Percentiles rank a stretch among this genome's conserved stretches.
phyloP scores from a whole-genome alignment of 2,329 filamentous ascomycete species.

The Fusarium devonianum region DNA sequence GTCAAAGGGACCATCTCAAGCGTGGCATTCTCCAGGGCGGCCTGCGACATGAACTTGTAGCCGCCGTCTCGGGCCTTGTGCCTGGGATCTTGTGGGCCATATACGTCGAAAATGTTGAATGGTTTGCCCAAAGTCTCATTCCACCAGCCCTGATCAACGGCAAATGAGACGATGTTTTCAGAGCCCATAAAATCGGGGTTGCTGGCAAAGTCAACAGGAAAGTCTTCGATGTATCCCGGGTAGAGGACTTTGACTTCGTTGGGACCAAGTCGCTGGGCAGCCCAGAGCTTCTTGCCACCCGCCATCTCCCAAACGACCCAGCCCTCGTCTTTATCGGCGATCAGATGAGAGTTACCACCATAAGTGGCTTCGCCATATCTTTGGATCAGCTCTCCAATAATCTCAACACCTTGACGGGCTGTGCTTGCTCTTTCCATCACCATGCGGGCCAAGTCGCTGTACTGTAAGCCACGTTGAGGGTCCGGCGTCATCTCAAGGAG shows the following conservation, averaged over 20 bases:
- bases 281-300: conserved; percentile 34
- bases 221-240: conserved; percentile 35
- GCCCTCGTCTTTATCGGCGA: conserved; percentile 35
- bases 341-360: conserved; percentile 35
- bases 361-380: conserved; percentile 35
- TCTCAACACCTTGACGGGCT: conserved; percentile 32
- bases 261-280: conserved; percentile 32
- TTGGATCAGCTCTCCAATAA: conserved; percentile 27
- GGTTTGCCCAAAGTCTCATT: conserved; percentile 26
- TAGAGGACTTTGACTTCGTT: conserved; percentile 36
- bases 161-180: conserved; percentile 35
- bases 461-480: conserved; percentile 34
- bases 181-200: conserved; percentile 27
- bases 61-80: conserved; percentile 36
- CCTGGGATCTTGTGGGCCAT: conserved; percentile 31
- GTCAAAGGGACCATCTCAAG: conserved; percentile 33
- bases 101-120: conserved; percentile 35
- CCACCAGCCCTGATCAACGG: conserved; percentile 36
- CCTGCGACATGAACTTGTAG: conserved; percentile 39
- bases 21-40: conserved; percentile 30
- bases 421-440: conserved; percentile 34
- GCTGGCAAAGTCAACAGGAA: conserved; percentile 23
- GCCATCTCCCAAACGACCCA: conserved; percentile 40
- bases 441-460: conserved; percentile 36
- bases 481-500: conserved; percentile 35